Percentiles rank a stretch among this genome's conserved stretches.
phyloP scores from a whole-genome alignment of 768 basidiomycete species.

The Piloderma croceum region DNA sequence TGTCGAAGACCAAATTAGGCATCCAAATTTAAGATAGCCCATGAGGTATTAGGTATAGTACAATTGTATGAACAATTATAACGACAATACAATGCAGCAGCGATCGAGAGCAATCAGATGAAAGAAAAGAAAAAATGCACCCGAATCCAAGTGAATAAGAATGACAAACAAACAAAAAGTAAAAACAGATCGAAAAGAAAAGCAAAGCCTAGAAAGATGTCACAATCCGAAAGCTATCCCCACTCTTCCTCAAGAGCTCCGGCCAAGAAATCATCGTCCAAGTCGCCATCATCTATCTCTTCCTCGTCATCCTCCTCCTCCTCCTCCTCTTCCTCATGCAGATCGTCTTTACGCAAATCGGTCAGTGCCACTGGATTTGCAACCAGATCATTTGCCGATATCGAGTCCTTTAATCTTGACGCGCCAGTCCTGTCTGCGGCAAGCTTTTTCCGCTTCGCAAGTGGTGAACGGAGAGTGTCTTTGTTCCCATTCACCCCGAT shows the following conservation, averaged over 20 bases:
- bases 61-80: too few species aligned
- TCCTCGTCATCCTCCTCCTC: slow-evolving; percentile 43
- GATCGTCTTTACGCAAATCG: slow-evolving; percentile 10
- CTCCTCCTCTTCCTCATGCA: slow-evolving; percentile 16
- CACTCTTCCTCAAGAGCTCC: slow-evolving; percentile 71
- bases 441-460: slow-evolving; percentile 78
- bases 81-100: too few species aligned
- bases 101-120: neutral
- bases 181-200: slow-evolving; percentile 3
- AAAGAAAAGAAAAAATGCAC: slow-evolving; percentile 4
- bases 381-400: slow-evolving; percentile 48
- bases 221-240: too few species aligned
- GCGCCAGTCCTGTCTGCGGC: slow-evolving; percentile 57
- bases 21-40: too few species aligned
- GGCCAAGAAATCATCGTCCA: slow-evolving; percentile 78
- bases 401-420: slow-evolving; percentile 65
- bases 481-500: slow-evolving; percentile 35
- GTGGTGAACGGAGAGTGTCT: slow-evolving; percentile 55
- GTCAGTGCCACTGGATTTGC: slow-evolving; percentile 13
- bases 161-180: slow-evolving; percentile 2
- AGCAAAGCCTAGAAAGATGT: neutral
- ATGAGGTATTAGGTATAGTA: too few species aligned
- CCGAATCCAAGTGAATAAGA: slow-evolving; percentile 5
- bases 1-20: too few species aligned
- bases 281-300: slow-evolving; percentile 45